phyloP scores from a whole-genome alignment of 257 asterid species.

The Salvia rosmarinus region DNA sequence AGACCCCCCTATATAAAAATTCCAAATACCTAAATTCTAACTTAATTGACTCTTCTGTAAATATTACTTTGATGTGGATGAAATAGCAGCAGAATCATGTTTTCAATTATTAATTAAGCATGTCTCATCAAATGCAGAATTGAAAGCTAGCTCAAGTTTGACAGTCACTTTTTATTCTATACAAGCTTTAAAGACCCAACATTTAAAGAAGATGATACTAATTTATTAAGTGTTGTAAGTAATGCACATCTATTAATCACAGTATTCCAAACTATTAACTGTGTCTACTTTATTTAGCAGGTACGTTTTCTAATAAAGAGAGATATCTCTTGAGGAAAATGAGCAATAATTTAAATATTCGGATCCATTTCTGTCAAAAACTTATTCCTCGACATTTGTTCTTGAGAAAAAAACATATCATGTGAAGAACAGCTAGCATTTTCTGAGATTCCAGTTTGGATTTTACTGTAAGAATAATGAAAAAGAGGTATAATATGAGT shows the following conservation, averaged over 20 bases:
- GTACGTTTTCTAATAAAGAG: neutral
- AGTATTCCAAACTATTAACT: neutral
- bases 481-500: slow-evolving; percentile 8
- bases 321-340: neutral
- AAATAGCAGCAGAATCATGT: neutral
- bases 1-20: no score
- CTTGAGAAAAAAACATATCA: slow-evolving; percentile 33
- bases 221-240: neutral
- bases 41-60: neutral
- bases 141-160: neutral
- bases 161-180: neutral
- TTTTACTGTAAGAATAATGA: slow-evolving; percentile 29
- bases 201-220: neutral
- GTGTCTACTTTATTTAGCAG: neutral
- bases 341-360: neutral
- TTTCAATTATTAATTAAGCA: neutral
- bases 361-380: neutral
- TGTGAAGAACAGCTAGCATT: slow-evolving; percentile 34
- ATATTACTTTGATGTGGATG: neutral
- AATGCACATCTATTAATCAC: neutral
- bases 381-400: slow-evolving; percentile 6
- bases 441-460: slow-evolving; percentile 34
- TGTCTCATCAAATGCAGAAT: slow-evolving; percentile 23
- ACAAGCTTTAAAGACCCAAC: neutral
- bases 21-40: neutral